Evolutionary conservation across 23 red algal genomes (phyloP).

Genomic region (Gracilariopsis chorda): DNA sequence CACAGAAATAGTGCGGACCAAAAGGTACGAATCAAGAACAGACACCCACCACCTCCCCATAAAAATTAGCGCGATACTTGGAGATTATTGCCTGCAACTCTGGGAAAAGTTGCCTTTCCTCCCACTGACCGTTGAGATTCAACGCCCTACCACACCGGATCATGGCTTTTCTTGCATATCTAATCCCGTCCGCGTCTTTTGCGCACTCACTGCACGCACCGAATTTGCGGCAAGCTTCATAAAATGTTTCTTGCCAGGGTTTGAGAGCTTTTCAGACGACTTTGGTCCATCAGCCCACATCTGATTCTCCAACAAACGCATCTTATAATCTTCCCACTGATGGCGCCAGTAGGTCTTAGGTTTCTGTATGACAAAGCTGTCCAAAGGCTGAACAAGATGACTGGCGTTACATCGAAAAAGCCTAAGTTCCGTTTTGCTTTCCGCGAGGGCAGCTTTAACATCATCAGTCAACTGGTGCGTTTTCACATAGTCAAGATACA

Average conservation of each 20-base stretch:
- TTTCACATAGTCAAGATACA: neutral
- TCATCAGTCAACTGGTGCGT: neutral
- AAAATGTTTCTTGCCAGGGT: neutral
- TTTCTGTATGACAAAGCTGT: slow-evolving; percentile 19
- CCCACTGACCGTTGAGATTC: neutral
- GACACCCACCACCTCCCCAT: too few species aligned
- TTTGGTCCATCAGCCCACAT: neutral
- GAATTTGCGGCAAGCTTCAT: neutral
- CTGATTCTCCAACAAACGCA: neutral
- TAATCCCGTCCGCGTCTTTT: neutral
- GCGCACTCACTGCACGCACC: neutral
- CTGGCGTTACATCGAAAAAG: neutral
- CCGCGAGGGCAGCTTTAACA: neutral
- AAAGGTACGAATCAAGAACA: too few species aligned
- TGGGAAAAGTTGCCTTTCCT: neutral
- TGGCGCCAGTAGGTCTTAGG: neutral
- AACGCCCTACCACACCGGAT: neutral
- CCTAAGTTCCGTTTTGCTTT: neutral
- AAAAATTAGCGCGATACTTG: neutral
- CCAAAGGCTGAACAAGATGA: neutral
- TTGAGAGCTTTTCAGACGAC: neutral
- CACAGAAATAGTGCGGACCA: too few species aligned
- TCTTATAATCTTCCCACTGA: slow-evolving; percentile 9
- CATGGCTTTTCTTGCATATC: neutral
- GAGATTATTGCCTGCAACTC: too few species aligned